A percentile compares a stretch with the other conserved stretches of the same genome.
phyloP scores from a whole-genome alignment of 2,329 filamentous ascomycete genomes.

The Arthrobotrys musiformis region DNA sequence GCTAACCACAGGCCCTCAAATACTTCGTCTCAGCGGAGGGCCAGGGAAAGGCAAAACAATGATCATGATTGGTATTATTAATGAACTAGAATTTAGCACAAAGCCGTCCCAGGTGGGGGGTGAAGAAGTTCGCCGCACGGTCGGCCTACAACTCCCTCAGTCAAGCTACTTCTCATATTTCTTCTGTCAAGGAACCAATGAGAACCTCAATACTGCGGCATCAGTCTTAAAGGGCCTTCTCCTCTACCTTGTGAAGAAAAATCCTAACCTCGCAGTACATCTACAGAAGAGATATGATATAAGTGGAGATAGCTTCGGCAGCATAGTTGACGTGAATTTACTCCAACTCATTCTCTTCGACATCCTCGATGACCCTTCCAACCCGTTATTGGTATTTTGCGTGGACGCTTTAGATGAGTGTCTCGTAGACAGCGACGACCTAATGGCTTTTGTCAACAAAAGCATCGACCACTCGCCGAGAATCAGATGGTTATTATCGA shows the following conservation, averaged over 20 bases:
- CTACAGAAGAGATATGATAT: background rate
- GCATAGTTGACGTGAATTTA: background rate
- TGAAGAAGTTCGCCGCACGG: background rate
- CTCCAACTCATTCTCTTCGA: too few relatives aligned
- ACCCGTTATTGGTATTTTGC: conserved; percentile 61
- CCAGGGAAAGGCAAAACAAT: conserved; percentile 66
- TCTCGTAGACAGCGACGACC: conserved; percentile 57
- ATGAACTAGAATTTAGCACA: conserved; percentile 57
- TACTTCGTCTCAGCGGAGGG: conserved; percentile 61
- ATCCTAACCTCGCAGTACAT: background rate
- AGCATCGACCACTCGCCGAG: conserved; percentile 53
- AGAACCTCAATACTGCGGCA: conserved; percentile 62
- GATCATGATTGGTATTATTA: conserved; percentile 60
- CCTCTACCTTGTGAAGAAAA: conserved; percentile 61
- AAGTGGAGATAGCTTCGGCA: background rate
- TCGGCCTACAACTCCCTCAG: background rate
- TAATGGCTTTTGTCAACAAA: conserved; percentile 62
- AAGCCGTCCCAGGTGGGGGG: background rate
- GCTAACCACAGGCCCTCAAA: conserved; percentile 54
- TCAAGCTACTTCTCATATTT: conserved; percentile 60
- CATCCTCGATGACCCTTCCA: background rate
- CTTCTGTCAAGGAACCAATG: conserved; percentile 65
- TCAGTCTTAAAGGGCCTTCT: conserved; percentile 65
- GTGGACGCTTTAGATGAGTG: conserved; percentile 68
- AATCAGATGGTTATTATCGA: conserved; percentile 65